Percentiles rank a stretch among this genome's conserved stretches.
Evolutionary conservation across 257 asterid genomes (phyloP).

Genomic region (Salvia rosmarinus): DNA sequence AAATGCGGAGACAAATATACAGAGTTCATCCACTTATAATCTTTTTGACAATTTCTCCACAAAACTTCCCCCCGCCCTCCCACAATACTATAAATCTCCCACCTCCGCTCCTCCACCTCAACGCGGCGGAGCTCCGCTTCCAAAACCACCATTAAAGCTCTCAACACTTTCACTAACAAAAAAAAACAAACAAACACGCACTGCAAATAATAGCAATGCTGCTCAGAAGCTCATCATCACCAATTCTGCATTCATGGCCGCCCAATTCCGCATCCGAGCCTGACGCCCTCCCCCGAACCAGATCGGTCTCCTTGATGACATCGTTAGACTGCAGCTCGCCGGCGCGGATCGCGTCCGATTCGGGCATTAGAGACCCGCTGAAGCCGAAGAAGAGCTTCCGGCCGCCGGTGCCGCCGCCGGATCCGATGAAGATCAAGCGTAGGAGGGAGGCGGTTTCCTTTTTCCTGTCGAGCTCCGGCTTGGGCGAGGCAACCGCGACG

Average conservation of each 20-base stretch:
- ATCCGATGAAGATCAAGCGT: conserved; percentile 43
- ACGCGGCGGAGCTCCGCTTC: conserved; percentile 29
- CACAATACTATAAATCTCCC: background rate
- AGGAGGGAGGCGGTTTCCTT: conserved; percentile 36
- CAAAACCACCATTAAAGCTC: background rate
- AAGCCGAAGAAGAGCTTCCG: conserved; percentile 42
- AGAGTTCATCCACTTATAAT: conserved; percentile 3
- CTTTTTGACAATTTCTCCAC: conserved; percentile 5
- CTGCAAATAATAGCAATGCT: conserved; percentile 39
- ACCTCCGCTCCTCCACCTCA: conserved; percentile 21
- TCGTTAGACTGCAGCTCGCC: conserved; percentile 39
- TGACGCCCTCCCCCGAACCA: conserved; percentile 50
- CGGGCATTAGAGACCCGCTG: conserved; percentile 44
- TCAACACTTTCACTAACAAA: background rate
- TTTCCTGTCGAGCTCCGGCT: conserved; percentile 46
- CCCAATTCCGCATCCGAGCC: conserved; percentile 51
- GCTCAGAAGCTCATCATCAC: conserved; percentile 65
- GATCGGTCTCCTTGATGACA: conserved; percentile 48
- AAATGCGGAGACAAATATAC: background rate
- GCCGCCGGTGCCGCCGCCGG: conserved; percentile 39
- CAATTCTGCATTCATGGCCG: conserved; percentile 59
- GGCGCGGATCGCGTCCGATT: conserved; percentile 34
- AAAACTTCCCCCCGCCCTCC: conserved; percentile 9
- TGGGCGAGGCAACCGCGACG: conserved; percentile 40
- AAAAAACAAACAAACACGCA: background rate